Base-by-base conservation (phyloP, 352 stramenopile species). In the Peronospora belbahrii region DNA sequence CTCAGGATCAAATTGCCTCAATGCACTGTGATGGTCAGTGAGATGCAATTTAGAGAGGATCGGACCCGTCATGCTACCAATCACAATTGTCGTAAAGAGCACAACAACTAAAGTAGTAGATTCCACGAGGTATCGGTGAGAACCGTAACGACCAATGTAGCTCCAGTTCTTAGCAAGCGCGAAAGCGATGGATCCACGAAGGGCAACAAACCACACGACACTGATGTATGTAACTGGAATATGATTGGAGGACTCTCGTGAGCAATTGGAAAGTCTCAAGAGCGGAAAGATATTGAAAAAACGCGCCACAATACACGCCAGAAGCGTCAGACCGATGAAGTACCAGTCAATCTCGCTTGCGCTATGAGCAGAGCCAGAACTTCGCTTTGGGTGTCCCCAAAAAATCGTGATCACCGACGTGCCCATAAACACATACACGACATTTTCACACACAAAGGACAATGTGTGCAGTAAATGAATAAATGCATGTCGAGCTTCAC, bases 111-210 rank as follows among this genome's bases (percentile, higher is more conserved):
- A 59, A 28, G 81, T 92, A 9, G 81, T 92, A 14, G 78, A 90
- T 42, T 90, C 81, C 34, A 92, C 73, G 6, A 92, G 65, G 31
- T 81, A 83, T 20, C 74, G 77, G 38, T 92, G 81, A 11, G 74
- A 86, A 10, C 77, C 75, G 25, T 84, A 49, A 4, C 70, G 56
- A 11, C 77, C 78, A 19, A 74, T 57, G 47, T 87, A 89, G 30
- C 70, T 75, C 81, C 81, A 92, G 50, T 77, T 88, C 66, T 90
- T 90, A 20, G 77, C 80, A 15, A 95, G 82, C 3, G 88, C 85
- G 42, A 96, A 98, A 4, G 89, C 83, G 24, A 98, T 94, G 17
- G 93, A 95, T 25, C 93, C 93, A 17, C 93, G 83, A 27, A 97
- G 67, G 27, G 88, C 89, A 4, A 86, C 83, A 48, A 97, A 97